Conservation (phyloP, 139 green algal genomes). For the Astrephomene gubernaculifera region DNA sequence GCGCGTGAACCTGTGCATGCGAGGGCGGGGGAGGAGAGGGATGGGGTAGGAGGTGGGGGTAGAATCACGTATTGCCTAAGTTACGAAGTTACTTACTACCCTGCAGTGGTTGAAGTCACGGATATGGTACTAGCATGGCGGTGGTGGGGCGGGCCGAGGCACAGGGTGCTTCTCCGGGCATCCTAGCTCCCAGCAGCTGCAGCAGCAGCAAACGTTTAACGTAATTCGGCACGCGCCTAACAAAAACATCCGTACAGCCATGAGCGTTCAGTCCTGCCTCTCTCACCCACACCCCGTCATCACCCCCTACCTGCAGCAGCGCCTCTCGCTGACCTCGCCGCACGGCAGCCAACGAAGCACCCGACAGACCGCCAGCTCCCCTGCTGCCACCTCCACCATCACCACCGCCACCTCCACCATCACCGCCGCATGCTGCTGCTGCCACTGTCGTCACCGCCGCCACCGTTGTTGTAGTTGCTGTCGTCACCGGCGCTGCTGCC, state of each 20-base stretch:
- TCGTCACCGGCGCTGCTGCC: neutral
- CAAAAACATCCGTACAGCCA: neutral
- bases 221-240: neutral
- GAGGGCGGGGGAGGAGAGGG: neutral
- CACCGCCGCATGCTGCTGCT: too few relatives aligned
- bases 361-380: too few relatives aligned
- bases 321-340: neutral
- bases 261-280: neutral
- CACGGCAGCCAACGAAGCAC: neutral
- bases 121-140: too few relatives aligned
- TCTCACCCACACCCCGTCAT: too few relatives aligned
- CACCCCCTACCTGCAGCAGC: slow-evolving; percentile 2
- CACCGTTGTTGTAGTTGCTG: neutral
- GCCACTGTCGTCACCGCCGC: neutral
- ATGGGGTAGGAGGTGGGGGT: too few relatives aligned
- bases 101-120: too few relatives aligned
- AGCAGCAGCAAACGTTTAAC: neutral
- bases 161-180: neutral
- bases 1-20: neutral
- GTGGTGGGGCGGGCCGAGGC: too few relatives aligned
- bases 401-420: neutral
- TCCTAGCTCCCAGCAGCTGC: neutral
- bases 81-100: too few relatives aligned
- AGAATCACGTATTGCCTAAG: too few relatives aligned
- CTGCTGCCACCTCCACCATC: too few relatives aligned